A percentile compares a stretch with the other conserved stretches of the same genome.
Evolutionary conservation across 2,329 filamentous ascomycete species (phyloP).

Genomic region (Aureobasidium sp.): DNA sequence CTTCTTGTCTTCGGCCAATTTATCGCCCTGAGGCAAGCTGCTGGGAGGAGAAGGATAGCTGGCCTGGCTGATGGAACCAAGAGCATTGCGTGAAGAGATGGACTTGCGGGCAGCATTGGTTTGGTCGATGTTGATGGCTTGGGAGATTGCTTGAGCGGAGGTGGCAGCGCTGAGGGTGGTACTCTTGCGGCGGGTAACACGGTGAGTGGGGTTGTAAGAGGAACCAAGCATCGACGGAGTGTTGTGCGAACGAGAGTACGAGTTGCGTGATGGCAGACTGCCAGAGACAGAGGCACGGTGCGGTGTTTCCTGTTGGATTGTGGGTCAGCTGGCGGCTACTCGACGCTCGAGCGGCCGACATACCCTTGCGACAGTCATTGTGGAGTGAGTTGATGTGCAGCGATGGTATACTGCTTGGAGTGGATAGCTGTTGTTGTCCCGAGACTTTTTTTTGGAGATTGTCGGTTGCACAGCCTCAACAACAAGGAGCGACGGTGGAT

Average conservation of each 20-base stretch:
- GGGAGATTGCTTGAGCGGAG: constrained; percentile 67
- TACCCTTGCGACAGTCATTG: constrained; percentile 11
- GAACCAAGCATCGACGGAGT: constrained; percentile 72
- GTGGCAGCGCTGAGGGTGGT: constrained; percentile 65
- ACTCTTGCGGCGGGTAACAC: constrained; percentile 88
- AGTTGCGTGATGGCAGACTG: constrained; percentile 52
- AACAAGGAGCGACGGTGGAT: constrained; percentile 6
- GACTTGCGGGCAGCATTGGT: constrained; percentile 27
- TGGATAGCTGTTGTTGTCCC: background rate
- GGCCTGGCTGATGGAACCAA: constrained; percentile 41
- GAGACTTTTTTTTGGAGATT: constrained; percentile 10
- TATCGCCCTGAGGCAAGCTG: constrained; percentile 51
- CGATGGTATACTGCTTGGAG: background rate
- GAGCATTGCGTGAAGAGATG: constrained; percentile 54
- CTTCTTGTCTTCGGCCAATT: constrained; percentile 23
- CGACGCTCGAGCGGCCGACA: background rate
- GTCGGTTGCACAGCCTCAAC: constrained; percentile 11
- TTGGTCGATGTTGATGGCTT: constrained; percentile 38
- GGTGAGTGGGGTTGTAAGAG: constrained; percentile 70
- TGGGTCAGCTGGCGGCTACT: background rate
- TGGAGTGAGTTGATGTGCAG: background rate
- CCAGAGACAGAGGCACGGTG: constrained; percentile 47
- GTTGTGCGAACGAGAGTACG: constrained; percentile 68
- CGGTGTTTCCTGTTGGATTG: constrained; percentile 26
- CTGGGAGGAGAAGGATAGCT: constrained; percentile 57